Evolutionary conservation across 208 protist species (phyloP).

Genomic region (Trypanosomatidae sp.): DNA sequence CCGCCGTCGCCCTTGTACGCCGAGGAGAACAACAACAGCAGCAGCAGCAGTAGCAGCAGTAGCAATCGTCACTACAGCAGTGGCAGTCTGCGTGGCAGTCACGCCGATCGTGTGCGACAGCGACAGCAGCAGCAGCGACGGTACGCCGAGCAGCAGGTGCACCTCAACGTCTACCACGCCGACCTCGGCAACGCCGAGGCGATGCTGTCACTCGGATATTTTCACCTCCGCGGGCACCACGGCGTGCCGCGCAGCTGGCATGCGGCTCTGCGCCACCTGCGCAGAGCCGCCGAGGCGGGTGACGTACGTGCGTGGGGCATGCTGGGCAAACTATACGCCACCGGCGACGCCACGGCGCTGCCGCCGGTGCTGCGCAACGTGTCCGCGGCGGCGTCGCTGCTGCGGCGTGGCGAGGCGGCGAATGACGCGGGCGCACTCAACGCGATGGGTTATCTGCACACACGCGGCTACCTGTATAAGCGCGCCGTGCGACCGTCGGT

Average conservation of each 20-base stretch:
- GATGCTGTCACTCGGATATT: constrained; percentile 39
- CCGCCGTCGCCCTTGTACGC: too few relatives aligned
- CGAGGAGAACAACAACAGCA: too few relatives aligned
- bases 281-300: constrained; percentile 15
- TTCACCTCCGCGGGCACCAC: constrained; percentile 27
- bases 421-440: constrained; percentile 44
- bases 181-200: constrained; percentile 24
- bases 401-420: constrained; percentile 23
- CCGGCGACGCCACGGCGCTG: constrained; percentile 16
- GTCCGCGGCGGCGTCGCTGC: constrained; percentile 34
- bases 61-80: neutral
- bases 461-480: constrained; percentile 45
- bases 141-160: constrained; percentile 11
- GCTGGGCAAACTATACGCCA: constrained; percentile 59
- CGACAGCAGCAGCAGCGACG: neutral
- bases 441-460: constrained; percentile 75
- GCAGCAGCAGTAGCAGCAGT: neutral
- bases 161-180: constrained; percentile 36
- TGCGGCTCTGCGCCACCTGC: constrained; percentile 22
- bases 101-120: neutral
- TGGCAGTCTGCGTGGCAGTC: neutral
- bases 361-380: constrained; percentile 37
- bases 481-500: constrained; percentile 33
- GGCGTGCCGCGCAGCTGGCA: constrained; percentile 31
- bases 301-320: constrained; percentile 21